Evolutionary conservation across 164 flowering plant genomes (phyloP).

Genomic region (Magnolia sinica): DNA sequence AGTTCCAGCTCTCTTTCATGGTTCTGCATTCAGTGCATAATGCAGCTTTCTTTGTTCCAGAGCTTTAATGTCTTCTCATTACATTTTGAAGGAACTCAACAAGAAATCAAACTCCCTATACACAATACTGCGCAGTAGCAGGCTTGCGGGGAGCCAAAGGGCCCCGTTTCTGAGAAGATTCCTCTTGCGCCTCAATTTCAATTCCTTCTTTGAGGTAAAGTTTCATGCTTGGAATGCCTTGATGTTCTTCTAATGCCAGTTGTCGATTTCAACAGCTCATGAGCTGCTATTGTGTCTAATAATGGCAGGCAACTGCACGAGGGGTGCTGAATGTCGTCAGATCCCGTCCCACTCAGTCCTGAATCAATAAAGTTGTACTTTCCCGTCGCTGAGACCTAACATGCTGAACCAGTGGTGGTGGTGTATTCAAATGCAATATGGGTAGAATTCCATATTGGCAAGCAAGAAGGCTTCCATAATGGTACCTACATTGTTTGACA

Average conservation of each 20-base stretch:
- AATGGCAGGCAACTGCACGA: slow-evolving; percentile 77
- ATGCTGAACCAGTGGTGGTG: neutral
- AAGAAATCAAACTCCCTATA: slow-evolving; percentile 96
- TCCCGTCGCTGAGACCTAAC: neutral
- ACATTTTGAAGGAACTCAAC: slow-evolving; percentile 71
- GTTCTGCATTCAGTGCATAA: neutral
- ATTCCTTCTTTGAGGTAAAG: slow-evolving; percentile 92
- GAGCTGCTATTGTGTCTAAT: slow-evolving; percentile 6
- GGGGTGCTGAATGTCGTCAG: slow-evolving; percentile 88
- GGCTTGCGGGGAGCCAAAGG: slow-evolving; percentile 96
- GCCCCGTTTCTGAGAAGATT: slow-evolving; percentile 93
- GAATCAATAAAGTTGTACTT: neutral
- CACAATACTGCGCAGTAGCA: slow-evolving; percentile 91
- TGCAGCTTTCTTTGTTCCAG: neutral
- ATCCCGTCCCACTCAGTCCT: slow-evolving; percentile 12
- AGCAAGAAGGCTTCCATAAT: neutral
- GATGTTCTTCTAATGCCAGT: neutral
- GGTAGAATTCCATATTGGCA: neutral
- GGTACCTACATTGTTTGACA: neutral
- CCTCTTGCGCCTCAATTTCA: slow-evolving; percentile 85
- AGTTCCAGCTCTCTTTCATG: neutral
- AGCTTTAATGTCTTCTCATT: neutral
- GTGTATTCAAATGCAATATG: neutral
- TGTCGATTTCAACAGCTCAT: neutral
- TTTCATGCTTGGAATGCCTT: neutral